Evolutionary conservation across 495 filamentous ascomycete species (phyloP), one percentile per base, ranked within the genome.

Genomic region (Xeromyces bisporus): DNA sequence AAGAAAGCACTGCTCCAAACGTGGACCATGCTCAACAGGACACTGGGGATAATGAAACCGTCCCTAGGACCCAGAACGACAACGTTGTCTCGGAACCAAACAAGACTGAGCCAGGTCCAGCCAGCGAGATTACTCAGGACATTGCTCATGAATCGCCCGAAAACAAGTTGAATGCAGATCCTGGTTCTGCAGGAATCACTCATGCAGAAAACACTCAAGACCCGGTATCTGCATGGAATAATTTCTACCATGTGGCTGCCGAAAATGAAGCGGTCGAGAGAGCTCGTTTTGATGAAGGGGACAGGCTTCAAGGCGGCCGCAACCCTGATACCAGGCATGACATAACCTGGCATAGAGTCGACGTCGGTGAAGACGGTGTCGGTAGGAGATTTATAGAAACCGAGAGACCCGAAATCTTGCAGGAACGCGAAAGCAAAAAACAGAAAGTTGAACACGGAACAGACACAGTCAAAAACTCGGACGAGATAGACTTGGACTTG

Each of bases 401-500:
- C 15, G 41, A 47, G 12, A 37, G 11, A 14, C 37, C 26, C 11
- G 34, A 23, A n/a, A 15, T 15, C 29, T 14, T 9, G 2, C 35
- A 35, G 12, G 15, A 30, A 18, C 27, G 17, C 7, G 42, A 29
- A 3, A 40, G 11, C 18, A 53, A 53, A 26, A 48, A 46, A 25
- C 49, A 43, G 18, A 53, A 49, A 32, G 17, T 38, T 6, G 9
- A 39, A 10, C 37, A 45, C 26, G 36, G 39, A 0, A 6, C 21
- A 8, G 23, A 15, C 8, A 9, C 28, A 4, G 44, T 50, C 21
- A 52, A 55, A 36, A 71, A 70, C 31, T 29, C 44, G 3, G 64
- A 68, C 20, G 62, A 72, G 34, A 71, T 68, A 12, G 56, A 66
- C 26, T 49, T 74, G 9, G 66, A 65, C 29, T 38, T 67, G n/a